phyloP scores from a whole-genome alignment of 306 rosid genomes.

The Begonia masoniana region DNA sequence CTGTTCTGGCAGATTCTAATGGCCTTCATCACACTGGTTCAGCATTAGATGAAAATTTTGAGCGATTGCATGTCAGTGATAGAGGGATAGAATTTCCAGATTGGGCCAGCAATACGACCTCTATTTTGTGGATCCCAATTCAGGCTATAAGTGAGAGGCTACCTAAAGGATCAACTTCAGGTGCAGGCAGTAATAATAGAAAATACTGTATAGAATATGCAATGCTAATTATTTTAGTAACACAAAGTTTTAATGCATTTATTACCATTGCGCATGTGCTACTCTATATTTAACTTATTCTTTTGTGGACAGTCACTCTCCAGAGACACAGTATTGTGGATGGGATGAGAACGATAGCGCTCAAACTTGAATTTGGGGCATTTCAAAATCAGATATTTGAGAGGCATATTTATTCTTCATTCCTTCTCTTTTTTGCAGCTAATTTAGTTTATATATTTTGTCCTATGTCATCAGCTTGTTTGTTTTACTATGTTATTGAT shows the following conservation, averaged over 20 bases:
- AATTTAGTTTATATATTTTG: too few relatives aligned
- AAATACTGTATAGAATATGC: too few relatives aligned
- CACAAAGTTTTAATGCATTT: not conserved
- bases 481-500: conserved; percentile 2
- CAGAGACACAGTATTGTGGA: conserved; percentile 83
- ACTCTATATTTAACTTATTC: conserved; percentile 13
- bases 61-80: conserved; percentile 40
- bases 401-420: conserved; percentile 30
- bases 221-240: too few relatives aligned
- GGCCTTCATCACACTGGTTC: conserved; percentile 29
- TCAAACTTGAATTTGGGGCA: conserved; percentile 89
- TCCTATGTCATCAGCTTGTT: too few relatives aligned
- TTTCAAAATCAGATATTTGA: conserved; percentile 83
- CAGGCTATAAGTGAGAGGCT: conserved; percentile 57
- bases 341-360: conserved; percentile 94
- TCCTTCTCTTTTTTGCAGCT: not conserved
- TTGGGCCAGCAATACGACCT: conserved; percentile 76
- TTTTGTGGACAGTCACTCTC: conserved; percentile 47
- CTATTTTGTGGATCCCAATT: conserved; percentile 86
- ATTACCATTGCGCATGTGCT: conserved; percentile 9
- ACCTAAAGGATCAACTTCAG: conserved; percentile 84
- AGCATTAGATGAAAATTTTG: conserved; percentile 31
- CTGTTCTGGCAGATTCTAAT: conserved; percentile 19
- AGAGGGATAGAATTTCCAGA: conserved; percentile 82
- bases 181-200: conserved; percentile 35